phyloP scores from a whole-genome alignment of 352 stramenopile species.

The Globisporangium canariense region DNA sequence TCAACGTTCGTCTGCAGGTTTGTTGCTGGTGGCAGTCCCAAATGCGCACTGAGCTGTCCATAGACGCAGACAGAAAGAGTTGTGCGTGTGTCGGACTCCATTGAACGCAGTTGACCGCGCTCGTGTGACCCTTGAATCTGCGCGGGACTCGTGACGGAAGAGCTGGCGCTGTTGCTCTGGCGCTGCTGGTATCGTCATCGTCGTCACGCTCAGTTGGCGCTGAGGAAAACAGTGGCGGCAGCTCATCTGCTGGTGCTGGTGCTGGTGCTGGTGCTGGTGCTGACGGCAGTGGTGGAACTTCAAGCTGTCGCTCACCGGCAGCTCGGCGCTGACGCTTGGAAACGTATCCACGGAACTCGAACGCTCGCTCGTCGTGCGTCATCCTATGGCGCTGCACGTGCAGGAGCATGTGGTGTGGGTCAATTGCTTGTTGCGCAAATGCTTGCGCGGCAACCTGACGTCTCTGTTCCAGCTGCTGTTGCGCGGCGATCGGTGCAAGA shows the following conservation, averaged over 20 bases:
- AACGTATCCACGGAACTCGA: conserved; percentile 32
- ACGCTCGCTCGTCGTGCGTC: conserved; percentile 19
- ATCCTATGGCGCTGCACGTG: conserved; percentile 5
- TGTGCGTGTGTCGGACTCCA: conserved; percentile 35
- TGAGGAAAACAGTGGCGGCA: not conserved
- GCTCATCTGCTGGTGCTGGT: not conserved
- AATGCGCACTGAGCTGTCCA: conserved; percentile 49
- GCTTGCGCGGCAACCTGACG: not conserved
- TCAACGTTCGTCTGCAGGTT: conserved; percentile 17
- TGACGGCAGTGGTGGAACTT: not conserved
- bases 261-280: not conserved
- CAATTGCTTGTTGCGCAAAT: not conserved
- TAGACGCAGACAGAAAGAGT: conserved; percentile 56
- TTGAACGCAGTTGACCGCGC: conserved; percentile 30
- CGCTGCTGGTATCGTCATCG: not conserved
- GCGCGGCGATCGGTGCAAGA: not conserved
- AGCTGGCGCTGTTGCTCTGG: not conserved
- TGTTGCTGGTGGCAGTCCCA: conserved; percentile 27
- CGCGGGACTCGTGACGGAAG: not conserved
- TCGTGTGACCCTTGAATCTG: conserved; percentile 27
- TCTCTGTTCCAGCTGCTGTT: not conserved
- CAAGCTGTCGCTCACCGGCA: not conserved
- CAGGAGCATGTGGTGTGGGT: not conserved
- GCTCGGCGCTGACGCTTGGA: conserved; percentile 22
- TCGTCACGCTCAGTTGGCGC: not conserved